phyloP scores from a whole-genome alignment of 306 rosid genomes.

The Abrus precatorius region DNA sequence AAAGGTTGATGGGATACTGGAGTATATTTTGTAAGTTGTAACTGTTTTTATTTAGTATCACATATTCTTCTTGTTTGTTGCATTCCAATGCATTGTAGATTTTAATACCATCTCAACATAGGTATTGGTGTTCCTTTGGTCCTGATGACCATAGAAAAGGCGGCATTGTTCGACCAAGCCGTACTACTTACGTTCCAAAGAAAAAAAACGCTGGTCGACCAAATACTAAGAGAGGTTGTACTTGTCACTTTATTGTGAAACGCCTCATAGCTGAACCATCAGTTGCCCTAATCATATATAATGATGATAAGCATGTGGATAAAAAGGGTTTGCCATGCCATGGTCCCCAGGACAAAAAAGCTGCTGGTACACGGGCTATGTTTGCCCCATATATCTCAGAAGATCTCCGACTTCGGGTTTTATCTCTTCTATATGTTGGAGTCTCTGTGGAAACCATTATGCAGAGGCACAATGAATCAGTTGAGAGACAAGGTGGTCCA shows the following conservation, averaged over 20 bases:
- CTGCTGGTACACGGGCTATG: conserved; percentile 89
- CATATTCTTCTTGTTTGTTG: conserved; percentile 16
- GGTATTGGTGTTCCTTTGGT: conserved; percentile 99
- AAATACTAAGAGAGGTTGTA: conserved; percentile 92
- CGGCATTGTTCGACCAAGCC: conserved; percentile 84
- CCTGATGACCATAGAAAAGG: conserved; percentile 94
- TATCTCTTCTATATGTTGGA: conserved; percentile 83
- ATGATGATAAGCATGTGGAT: conserved; percentile 86
- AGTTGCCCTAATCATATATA: conserved; percentile 83
- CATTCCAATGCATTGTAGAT: conserved; percentile 10
- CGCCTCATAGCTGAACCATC: conserved; percentile 89
- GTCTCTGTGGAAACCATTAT: conserved; percentile 96
- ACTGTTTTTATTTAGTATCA: conserved; percentile 10
- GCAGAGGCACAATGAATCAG: conserved; percentile 92
- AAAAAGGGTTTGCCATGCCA: conserved; percentile 90
- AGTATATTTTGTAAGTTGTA: conserved; percentile 85
- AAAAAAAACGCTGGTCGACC: conserved; percentile 92
- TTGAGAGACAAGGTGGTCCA: conserved; percentile 93
- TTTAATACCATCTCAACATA: conserved; percentile 50
- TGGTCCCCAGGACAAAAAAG: conserved; percentile 89
- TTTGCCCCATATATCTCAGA: conserved; percentile 95
- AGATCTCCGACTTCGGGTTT: conserved; percentile 84
- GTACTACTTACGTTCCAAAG: conserved; percentile 78
- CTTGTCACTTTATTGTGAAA: conserved; percentile 92
- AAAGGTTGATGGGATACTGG: conserved; percentile 93